Evolutionary conservation across 78 protist genomes (phyloP).

Genomic region (Tieghemostelium lacteum): DNA sequence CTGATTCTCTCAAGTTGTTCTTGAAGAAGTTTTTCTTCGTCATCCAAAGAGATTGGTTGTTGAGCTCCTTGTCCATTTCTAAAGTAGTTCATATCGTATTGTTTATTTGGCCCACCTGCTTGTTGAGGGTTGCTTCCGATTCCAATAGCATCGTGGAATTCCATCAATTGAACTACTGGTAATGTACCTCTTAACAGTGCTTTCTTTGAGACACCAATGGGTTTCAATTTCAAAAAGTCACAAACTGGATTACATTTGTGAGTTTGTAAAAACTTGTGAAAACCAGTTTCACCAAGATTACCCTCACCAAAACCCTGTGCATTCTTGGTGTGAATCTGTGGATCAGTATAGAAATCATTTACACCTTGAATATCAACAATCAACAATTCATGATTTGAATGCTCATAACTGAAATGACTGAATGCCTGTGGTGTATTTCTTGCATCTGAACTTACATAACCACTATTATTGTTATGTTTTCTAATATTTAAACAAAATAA

Average conservation of each 20-base stretch:
- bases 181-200: conserved; percentile 52
- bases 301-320: conserved; percentile 90
- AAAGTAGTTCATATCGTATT: conserved; percentile 52
- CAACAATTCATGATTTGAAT: conserved; percentile 61
- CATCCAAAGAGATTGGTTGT: conserved; percentile 29
- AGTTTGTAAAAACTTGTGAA: conserved; percentile 77
- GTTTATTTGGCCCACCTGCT: not conserved
- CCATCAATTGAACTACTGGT: conserved; percentile 73
- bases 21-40: conserved; percentile 54
- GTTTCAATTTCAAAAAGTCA: conserved; percentile 62
- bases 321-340: conserved; percentile 88
- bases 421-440: conserved; percentile 93
- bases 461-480: conserved; percentile 91
- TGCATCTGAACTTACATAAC: conserved; percentile 76
- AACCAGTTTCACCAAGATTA: conserved; percentile 87
- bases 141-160: conserved; percentile 69
- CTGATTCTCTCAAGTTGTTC: conserved; percentile 66
- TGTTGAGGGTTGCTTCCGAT: conserved; percentile 24
- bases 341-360: conserved; percentile 92
- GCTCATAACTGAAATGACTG: conserved; percentile 89
- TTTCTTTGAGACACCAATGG: conserved; percentile 39
- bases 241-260: conserved; percentile 92
- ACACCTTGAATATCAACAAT: conserved; percentile 94
- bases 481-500: not conserved
- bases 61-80: conserved; percentile 18